Conservation (phyloP, 495 filamentous ascomycete genomes). For the Penicillium daleae region DNA sequence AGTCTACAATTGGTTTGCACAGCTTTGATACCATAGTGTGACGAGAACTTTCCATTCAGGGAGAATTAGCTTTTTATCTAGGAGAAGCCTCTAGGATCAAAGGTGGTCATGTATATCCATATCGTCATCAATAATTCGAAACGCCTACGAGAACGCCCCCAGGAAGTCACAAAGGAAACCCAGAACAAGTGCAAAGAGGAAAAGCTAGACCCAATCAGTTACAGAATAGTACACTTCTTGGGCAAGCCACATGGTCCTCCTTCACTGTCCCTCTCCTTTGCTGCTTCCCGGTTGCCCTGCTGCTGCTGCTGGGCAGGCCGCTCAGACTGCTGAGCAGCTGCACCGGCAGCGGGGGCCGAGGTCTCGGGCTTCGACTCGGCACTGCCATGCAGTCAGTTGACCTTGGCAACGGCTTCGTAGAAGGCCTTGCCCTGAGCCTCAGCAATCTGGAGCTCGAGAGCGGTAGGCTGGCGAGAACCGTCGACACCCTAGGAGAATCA, state of each 20-base stretch:
- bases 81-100: conserved; percentile 4
- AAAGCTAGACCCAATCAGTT: conserved; percentile 19
- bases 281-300: conserved; percentile 33
- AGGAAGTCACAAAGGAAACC: conserved; percentile 12
- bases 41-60: conserved; percentile 1
- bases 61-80: conserved; percentile 7
- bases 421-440: conserved; percentile 82
- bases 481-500: conserved; percentile 54
- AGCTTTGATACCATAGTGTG: background rate
- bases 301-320: conserved; percentile 34
- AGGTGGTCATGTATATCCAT: conserved; percentile 14
- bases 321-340: conserved; percentile 25
- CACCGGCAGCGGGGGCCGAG: conserved; percentile 31
- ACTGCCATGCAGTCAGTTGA: conserved; percentile 79
- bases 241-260: conserved; percentile 74
- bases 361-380: conserved; percentile 38
- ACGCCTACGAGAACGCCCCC: conserved; percentile 28
- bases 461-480: conserved; percentile 79
- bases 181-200: conserved; percentile 13
- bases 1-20: background rate
- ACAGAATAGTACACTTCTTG: conserved; percentile 66
- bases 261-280: conserved; percentile 42
- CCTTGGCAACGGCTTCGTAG: conserved; percentile 76
- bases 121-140: conserved; percentile 22
- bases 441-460: conserved; percentile 76